Evolutionary conservation across 1,139 yeast species (phyloP), one percentile per base, ranked within the genome.

Genomic region (Taphrina pruni): DNA sequence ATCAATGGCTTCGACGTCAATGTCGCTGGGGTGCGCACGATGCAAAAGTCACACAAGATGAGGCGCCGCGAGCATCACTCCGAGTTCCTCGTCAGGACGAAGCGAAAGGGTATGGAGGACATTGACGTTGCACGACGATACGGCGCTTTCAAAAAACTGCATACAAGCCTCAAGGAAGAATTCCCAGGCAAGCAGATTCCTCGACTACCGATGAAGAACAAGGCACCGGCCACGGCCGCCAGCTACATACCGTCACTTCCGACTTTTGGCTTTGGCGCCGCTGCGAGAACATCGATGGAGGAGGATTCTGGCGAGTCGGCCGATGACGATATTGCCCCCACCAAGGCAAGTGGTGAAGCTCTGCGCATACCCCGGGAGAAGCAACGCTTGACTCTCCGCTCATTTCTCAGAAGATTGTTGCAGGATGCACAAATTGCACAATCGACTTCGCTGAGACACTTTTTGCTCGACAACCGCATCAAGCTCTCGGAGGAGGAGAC

Each of bases 131-230:
- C 86, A 0, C 82, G 91, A 69, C 79, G 88, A 7, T 92, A 90
- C 75, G 80, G 84, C 5, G 90, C 90, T 21, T 92, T 93, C 76
- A 83, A 81, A 70, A 78, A 78, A 2, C 79, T 93, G 51, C 86
- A 88, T 17, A 69, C 79, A 38, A 75, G 78, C 14, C 79, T 92
- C 70, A 84, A 82, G 70, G 80, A 80, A 60, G 81, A 80, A 65
- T 88, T 86, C 73, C 96, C 97, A 0, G 96, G 96, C 0, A 82
- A 88, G 62, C 84, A 84, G 75, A 75, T 90, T 43, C 89, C 95
- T 0, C 82, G 82, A 11, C 78, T 89, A 14, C 91, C 97, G 74
- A 75, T 84, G 64, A 79, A 87, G 79, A 82, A 84, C 77, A 80
- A 86, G 78, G 77, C 69, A 7, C 64, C 76, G 32, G 58, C 71